Base-by-base conservation (phyloP, 2,329 filamentous ascomycete genomes). In the Rachicladosporium sp. region DNA sequence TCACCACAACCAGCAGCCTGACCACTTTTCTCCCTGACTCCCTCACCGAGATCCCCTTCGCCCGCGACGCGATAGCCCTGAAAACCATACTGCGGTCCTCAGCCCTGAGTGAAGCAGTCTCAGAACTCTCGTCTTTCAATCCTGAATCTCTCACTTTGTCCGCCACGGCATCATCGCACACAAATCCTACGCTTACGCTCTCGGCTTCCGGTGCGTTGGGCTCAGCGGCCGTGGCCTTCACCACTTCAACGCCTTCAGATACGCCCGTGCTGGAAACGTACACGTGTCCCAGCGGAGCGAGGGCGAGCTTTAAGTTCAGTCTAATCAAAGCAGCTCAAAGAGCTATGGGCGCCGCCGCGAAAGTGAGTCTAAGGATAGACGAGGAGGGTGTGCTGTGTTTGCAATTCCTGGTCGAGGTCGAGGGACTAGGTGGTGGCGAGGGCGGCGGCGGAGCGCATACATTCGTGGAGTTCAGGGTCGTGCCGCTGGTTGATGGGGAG, bases 371-470 rank as follows among this genome's bases (percentile, higher is more conserved):
- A 45, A 73, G 91, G 10, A 81, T 86, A 0, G 91, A 98, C 60
- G 71, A 75, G 2, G 85, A 94, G 57, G 89, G 91, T 0, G 89
- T 98, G 23, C 62, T 98, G 47, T 95, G 85, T 61, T 65, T 96
- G 58, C 91, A 98, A 56, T 95, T 96, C 54, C 91, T 98, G 82
- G 80, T 98, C 10, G 86, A 95, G 56, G 70, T 88, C 31, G 85
- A 91, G 45, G 48, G 49, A 2, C 46, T 43, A 12, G 23, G 23
- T 27, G 23, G 23, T 27, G 23, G 23, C 6, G 23, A 27, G 23
- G 48, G 49, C 15, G 46, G 42, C 7, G 49, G 45, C 9, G 47
- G 53, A n/a, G 62, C 62, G 15, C 68, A 78, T 31, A 83, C 78
- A 50, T 93, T 89, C 62, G 70, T 91, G 15, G 83, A 91, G 59